Base-by-base conservation (phyloP, 2,329 filamentous ascomycete genomes). In the Daldinia sp. region DNA sequence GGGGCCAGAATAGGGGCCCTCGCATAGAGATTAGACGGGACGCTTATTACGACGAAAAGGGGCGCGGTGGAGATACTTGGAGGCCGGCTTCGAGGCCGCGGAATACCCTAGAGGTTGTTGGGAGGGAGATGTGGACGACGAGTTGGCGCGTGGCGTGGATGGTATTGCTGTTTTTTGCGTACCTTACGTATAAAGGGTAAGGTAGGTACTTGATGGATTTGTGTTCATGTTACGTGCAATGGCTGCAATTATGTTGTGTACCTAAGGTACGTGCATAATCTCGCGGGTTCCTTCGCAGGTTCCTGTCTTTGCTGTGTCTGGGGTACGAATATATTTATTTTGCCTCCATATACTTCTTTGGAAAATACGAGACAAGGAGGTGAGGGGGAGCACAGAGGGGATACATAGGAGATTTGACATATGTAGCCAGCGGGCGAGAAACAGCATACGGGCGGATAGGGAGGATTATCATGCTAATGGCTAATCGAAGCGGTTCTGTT, bases 111-210 rank as follows among this genome's bases (percentile, higher is more conserved):
- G 74, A 75, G 1, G 73, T 86, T 3, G 82, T 90, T 4, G 74
- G 79, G 29, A 79, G 81, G 23, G 90, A 94, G 74, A 77, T 93
- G 34, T 83, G 82, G 77, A 83, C 80, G 7, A 88, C 85, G 43
- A 70, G 88, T 15, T 87, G 85, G 78, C 81, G 85, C 48, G 87
- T 93, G 3, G 81, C 81, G 4, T 86, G 85, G 82, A 84, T 91
- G 75, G 87, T 86, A 17, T 75, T 88, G 43, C 67, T 79, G 11
- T 87, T 88, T 74, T 95, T 91, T 81, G 81, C 81, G 27, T 91
- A 87, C 78, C 77, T 94, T 69, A 81, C 89, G 58, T 87, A 84
- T 78, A 82, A 82, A 71, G 88, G 89, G 66, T 92, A 73, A 76
- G 66, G 1, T 13, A n/a, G 21, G 39, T 2, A 23, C 8, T 8